Evolutionary conservation across 768 basidiomycete species (phyloP).

Genomic region (Tricholoma bakamatsutake): DNA sequence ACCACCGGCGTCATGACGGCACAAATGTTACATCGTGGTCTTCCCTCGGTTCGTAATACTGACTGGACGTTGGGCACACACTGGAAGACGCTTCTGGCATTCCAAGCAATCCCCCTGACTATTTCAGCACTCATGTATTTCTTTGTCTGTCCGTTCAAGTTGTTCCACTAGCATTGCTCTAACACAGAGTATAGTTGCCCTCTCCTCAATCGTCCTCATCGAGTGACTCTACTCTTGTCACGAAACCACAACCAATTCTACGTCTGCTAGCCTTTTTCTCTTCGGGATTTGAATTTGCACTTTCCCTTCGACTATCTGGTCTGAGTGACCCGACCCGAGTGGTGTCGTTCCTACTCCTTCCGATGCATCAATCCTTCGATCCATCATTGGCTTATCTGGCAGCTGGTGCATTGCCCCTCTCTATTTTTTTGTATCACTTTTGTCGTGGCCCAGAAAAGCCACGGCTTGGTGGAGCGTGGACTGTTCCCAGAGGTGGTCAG

Average conservation of each 20-base stretch:
- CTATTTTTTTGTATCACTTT: slow-evolving; percentile 37
- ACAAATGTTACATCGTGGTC: slow-evolving; percentile 29
- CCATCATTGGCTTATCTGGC: slow-evolving; percentile 52
- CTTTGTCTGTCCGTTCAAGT: slow-evolving; percentile 24
- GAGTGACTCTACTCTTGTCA: background rate
- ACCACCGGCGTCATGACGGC: slow-evolving; percentile 41
- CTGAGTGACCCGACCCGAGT: slow-evolving; percentile 45
- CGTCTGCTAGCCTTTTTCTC: slow-evolving; percentile 36
- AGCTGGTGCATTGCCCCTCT: slow-evolving; percentile 42
- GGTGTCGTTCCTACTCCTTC: slow-evolving; percentile 46
- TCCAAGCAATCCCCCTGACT: slow-evolving; percentile 35
- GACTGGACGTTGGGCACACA: slow-evolving; percentile 37
- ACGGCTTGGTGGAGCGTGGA: slow-evolving; percentile 39
- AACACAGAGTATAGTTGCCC: slow-evolving; percentile 5
- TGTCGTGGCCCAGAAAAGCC: slow-evolving; percentile 33
- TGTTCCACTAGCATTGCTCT: background rate
- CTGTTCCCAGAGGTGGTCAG: slow-evolving; percentile 30
- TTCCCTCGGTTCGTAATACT: slow-evolving; percentile 23
- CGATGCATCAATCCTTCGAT: slow-evolving; percentile 45
- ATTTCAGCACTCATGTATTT: slow-evolving; percentile 23
- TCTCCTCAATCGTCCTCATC: slow-evolving; percentile 2
- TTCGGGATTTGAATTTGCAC: slow-evolving; percentile 44
- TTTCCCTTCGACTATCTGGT: slow-evolving; percentile 49
- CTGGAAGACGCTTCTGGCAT: slow-evolving; percentile 29
- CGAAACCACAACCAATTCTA: slow-evolving; percentile 15